Conservation (phyloP, 108 stramenopile genomes). For the Cylindrotheca fusiformis region DNA sequence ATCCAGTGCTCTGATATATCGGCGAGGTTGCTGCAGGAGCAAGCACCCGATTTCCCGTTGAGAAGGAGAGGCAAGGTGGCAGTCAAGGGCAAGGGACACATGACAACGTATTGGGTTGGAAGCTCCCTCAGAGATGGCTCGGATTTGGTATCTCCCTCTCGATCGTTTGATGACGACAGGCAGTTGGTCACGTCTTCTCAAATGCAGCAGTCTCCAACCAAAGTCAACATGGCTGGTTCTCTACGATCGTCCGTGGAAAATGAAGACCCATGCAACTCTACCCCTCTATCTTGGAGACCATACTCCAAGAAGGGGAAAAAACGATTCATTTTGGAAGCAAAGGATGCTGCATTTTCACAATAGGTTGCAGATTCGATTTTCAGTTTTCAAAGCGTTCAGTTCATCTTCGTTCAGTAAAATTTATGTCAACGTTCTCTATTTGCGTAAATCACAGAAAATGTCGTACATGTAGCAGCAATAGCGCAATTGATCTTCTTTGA, state of each 20-base stretch:
- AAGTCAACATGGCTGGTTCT: neutral
- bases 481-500: no score
- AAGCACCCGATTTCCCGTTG: constrained; percentile 32
- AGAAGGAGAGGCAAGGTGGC: constrained; percentile 33
- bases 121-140: neutral
- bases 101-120: constrained; percentile 32
- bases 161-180: neutral
- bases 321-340: no score
- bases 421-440: neutral
- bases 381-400: neutral
- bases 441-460: neutral
- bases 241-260: no score
- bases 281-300: neutral
- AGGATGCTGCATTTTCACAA: no score
- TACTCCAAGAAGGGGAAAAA: neutral
- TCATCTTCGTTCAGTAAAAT: neutral
- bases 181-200: neutral
- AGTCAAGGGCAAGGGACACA: constrained; percentile 48
- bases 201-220: neutral
- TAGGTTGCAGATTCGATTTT: no score
- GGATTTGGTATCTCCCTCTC: neutral
- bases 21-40: constrained; percentile 38
- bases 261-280: neutral
- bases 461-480: no score
- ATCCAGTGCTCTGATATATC: constrained; percentile 46